phyloP scores from a whole-genome alignment of 495 filamentous ascomycete species.

The Trichoderma orchidacearum region DNA sequence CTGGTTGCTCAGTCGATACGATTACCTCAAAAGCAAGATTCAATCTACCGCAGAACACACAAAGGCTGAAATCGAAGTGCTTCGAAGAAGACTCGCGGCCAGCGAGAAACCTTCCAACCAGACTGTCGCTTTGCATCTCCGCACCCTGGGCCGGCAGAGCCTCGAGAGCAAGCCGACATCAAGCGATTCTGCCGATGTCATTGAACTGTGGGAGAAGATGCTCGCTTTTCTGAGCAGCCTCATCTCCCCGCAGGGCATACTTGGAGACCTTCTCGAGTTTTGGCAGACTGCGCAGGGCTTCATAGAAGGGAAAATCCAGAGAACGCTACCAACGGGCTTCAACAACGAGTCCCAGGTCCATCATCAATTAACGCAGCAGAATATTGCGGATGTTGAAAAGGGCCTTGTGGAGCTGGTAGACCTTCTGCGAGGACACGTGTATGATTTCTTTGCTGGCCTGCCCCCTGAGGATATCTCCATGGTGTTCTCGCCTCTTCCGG shows the following conservation, averaged over 20 bases:
- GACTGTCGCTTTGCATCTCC: slow-evolving; percentile 57
- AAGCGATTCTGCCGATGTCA: slow-evolving; percentile 60
- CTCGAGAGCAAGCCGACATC: slow-evolving; percentile 36
- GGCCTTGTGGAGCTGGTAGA: slow-evolving; percentile 68
- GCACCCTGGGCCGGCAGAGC: slow-evolving; percentile 50
- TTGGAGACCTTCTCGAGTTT: slow-evolving; percentile 83
- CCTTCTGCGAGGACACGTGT: slow-evolving; percentile 63
- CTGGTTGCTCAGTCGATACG: slow-evolving; percentile 80
- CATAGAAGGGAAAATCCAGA: slow-evolving; percentile 74
- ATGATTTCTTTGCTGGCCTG: slow-evolving; percentile 73
- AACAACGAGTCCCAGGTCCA: slow-evolving; percentile 75
- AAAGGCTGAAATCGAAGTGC: slow-evolving; percentile 80
- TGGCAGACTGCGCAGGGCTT: slow-evolving; percentile 89
- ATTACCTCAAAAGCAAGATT: slow-evolving; percentile 77
- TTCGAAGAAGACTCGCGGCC: slow-evolving; percentile 65
- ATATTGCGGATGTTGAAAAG: slow-evolving; percentile 57
- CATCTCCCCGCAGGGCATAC: slow-evolving; percentile 57
- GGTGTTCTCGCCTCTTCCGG: slow-evolving; percentile 65
- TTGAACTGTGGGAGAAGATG: slow-evolving; percentile 84
- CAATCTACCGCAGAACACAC: slow-evolving; percentile 63
- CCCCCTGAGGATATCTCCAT: slow-evolving; percentile 82
- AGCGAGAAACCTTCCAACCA: slow-evolving; percentile 55
- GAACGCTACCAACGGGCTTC: slow-evolving; percentile 64
- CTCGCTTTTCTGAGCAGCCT: slow-evolving; percentile 58
- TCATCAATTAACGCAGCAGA: slow-evolving; percentile 63